A percentile compares a stretch with the other conserved stretches of the same genome.
phyloP scores from a whole-genome alignment of 345 rosid species.

The Dipteronia sinensis region DNA sequence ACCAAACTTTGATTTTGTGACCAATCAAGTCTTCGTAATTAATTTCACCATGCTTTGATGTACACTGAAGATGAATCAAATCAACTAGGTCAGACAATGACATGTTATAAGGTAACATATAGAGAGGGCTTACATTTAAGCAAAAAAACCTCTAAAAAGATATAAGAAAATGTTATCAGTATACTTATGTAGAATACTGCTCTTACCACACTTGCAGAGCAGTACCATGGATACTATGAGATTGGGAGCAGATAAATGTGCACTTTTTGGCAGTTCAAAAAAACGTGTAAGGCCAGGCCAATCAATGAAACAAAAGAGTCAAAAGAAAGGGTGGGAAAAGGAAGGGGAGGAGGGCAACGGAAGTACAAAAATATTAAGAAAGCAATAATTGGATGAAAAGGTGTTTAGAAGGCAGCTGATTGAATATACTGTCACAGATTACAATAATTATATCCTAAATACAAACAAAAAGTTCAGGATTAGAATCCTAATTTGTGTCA shows the following conservation, averaged over 20 bases:
- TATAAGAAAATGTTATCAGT: background rate
- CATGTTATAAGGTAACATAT: background rate
- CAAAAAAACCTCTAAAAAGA: background rate
- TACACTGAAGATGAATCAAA: constrained; percentile 52
- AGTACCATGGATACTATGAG: background rate
- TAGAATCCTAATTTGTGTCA: background rate
- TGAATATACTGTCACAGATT: background rate
- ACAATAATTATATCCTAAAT: background rate
- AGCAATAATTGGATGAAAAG: background rate
- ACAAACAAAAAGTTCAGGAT: background rate
- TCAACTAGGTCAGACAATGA: constrained; percentile 24
- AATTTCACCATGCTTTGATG: constrained; percentile 54
- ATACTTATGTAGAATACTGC: background rate
- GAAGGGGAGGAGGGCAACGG: background rate
- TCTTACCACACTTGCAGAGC: background rate
- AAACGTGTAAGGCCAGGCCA: background rate
- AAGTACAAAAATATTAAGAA: background rate
- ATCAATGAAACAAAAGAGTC: background rate
- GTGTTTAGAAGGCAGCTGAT: background rate
- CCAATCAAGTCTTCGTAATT: constrained; percentile 77
- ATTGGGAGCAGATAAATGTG: background rate
- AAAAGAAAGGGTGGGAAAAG: background rate
- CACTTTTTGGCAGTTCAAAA: background rate
- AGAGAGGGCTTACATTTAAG: background rate
- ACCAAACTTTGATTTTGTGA: constrained; percentile 88